Evolutionary conservation across 768 basidiomycete species (phyloP).

Genomic region (Leccinum incarnatum): DNA sequence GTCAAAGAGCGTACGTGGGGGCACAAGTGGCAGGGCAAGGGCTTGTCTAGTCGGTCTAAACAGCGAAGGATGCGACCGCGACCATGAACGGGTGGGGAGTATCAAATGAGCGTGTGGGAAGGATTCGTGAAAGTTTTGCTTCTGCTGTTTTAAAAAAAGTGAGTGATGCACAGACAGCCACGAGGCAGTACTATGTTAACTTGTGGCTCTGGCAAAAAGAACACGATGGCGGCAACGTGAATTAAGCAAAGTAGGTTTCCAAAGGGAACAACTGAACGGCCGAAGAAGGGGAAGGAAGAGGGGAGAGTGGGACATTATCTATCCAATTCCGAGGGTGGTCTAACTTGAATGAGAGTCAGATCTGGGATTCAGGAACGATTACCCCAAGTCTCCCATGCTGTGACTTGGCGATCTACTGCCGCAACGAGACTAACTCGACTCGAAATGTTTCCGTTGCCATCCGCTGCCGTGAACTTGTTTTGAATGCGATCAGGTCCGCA

Average conservation of each 20-base stretch:
- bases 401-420: constrained; percentile 19
- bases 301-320: constrained; percentile 4
- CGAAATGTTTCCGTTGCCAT: constrained; percentile 2
- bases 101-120: constrained; percentile 6
- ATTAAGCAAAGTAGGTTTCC: constrained; percentile 4
- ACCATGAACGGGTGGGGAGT: constrained; percentile 17
- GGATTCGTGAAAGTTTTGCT: constrained; percentile 3
- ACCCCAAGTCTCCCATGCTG: background rate
- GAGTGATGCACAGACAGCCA: constrained; percentile 12
- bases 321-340: constrained; percentile 8
- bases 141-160: constrained; percentile 17
- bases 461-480: background rate
- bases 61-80: constrained; percentile 7
- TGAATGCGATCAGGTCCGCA: background rate
- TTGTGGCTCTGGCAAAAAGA: constrained; percentile 9
- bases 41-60: constrained; percentile 4
- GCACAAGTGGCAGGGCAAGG: background rate
- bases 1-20: constrained; percentile 17
- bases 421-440: background rate
- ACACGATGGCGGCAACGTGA: constrained; percentile 11
- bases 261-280: background rate
- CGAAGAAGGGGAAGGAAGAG: background rate
- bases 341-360: constrained; percentile 4
- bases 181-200: constrained; percentile 9
- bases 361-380: constrained; percentile 15